Conservation (phyloP, 176 grass and related monocot genomes). For the Thalia dealbata region DNA sequence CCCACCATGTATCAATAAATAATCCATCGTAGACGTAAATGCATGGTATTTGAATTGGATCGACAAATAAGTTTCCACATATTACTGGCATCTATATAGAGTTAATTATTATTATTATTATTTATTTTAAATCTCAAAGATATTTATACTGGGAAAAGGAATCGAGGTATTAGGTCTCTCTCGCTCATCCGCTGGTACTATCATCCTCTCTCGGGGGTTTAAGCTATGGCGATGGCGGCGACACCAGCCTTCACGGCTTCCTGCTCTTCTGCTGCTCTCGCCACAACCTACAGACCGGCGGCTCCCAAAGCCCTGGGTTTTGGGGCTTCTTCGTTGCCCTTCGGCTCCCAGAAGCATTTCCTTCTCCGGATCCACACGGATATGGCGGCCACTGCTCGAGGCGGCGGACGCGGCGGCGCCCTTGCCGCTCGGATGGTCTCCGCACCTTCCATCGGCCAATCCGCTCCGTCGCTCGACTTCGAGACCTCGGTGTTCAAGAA, state of each 20-base stretch:
- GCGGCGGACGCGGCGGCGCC: background rate
- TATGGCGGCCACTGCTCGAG: background rate
- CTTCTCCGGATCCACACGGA: conserved; percentile 1
- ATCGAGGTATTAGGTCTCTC: no score
- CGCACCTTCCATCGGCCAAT: conserved; percentile 28
- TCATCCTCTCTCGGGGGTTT: no score
- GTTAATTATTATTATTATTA: no score
- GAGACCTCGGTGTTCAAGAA: conserved; percentile 60
- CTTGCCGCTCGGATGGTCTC: conserved; percentile 39
- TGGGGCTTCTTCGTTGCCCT: conserved; percentile 8
- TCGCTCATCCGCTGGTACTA: no score
- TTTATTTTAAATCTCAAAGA: no score
- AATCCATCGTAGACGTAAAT: no score
- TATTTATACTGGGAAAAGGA: no score
- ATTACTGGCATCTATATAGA: no score
- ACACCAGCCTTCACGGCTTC: conserved; percentile 38
- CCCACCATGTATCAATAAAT: no score
- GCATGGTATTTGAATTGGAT: no score
- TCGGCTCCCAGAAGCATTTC: conserved; percentile 1
- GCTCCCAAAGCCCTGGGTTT: conserved; percentile 2
- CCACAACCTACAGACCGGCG: conserved; percentile 37
- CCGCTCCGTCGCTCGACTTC: conserved; percentile 66
- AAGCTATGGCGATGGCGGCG: background rate
- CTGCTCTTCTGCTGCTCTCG: conserved; percentile 21
- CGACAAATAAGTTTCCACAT: no score